Conservation (phyloP, 768 basidiomycete genomes). For the Russula olivacea region DNA sequence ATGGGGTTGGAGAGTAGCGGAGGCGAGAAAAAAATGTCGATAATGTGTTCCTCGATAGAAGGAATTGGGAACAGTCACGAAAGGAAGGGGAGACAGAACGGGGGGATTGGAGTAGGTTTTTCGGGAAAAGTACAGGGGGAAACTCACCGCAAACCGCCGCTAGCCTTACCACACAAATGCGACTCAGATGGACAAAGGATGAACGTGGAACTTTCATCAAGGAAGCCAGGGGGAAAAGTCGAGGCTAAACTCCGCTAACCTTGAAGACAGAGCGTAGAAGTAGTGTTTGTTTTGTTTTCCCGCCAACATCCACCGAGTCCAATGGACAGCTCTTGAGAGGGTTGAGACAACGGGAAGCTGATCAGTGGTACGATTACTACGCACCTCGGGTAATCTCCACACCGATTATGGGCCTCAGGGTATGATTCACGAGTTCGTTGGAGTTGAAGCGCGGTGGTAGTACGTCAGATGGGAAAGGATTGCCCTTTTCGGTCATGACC, state of each 20-base stretch:
- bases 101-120: not conserved
- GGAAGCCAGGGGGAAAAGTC: too few species aligned
- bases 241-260: too few species aligned
- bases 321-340: not conserved
- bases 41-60: not conserved
- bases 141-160: not conserved
- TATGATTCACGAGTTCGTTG: not conserved
- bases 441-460: too few species aligned
- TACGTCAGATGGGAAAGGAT: not conserved
- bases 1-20: too few species aligned
- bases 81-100: not conserved
- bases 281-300: too few species aligned
- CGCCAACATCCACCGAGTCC: too few species aligned
- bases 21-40: not conserved
- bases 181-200: not conserved
- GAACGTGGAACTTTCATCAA: too few species aligned
- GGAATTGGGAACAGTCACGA: not conserved
- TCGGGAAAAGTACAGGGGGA: not conserved
- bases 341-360: not conserved
- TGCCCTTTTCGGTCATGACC: not conserved
- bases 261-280: too few species aligned
- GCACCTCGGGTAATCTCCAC: not conserved
- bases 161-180: not conserved
- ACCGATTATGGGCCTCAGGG: not conserved
- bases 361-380: not conserved